Conservation (phyloP, 2,329 filamentous ascomycete species). For the Ophiostoma himal-ulmi region DNA sequence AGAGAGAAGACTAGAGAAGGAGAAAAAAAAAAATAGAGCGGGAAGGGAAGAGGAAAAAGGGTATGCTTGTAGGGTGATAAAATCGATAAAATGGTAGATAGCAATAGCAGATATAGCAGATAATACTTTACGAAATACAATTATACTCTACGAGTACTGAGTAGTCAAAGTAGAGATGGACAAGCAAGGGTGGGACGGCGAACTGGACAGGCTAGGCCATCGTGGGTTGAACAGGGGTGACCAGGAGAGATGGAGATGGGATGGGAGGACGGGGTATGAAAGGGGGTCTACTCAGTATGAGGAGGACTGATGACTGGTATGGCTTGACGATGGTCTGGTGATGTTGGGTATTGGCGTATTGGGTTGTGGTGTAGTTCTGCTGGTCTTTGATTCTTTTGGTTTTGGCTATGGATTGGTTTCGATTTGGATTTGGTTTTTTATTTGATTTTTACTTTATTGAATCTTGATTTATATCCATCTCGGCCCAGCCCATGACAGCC, state of each 20-base stretch:
- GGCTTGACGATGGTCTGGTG: neutral
- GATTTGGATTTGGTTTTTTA: too few species aligned
- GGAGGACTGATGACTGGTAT: neutral
- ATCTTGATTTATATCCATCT: neutral
- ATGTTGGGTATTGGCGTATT: neutral
- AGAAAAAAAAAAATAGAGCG: slow-evolving; percentile 12
- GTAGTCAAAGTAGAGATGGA: neutral
- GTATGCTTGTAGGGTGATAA: neutral
- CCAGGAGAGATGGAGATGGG: neutral
- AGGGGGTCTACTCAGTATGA: neutral
- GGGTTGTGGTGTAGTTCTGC: neutral
- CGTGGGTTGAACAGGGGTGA: slow-evolving; percentile 9
- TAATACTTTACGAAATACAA: neutral
- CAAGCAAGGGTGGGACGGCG: slow-evolving; percentile 6
- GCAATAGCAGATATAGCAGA: neutral
- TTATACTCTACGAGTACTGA: neutral
- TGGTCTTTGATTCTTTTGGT: too few species aligned
- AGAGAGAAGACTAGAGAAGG: neutral
- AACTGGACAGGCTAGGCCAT: slow-evolving; percentile 11
- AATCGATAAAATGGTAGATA: slow-evolving; percentile 10
- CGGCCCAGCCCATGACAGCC: neutral
- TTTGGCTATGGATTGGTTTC: too few species aligned
- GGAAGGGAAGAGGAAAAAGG: slow-evolving; percentile 4
- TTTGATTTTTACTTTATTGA: neutral
- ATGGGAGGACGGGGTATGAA: neutral